These are phyloP conservation scores for Eragrostis curvula DNA, from an alignment of 176 grass and related monocot species.

Conservation along the genomic window DNA sequence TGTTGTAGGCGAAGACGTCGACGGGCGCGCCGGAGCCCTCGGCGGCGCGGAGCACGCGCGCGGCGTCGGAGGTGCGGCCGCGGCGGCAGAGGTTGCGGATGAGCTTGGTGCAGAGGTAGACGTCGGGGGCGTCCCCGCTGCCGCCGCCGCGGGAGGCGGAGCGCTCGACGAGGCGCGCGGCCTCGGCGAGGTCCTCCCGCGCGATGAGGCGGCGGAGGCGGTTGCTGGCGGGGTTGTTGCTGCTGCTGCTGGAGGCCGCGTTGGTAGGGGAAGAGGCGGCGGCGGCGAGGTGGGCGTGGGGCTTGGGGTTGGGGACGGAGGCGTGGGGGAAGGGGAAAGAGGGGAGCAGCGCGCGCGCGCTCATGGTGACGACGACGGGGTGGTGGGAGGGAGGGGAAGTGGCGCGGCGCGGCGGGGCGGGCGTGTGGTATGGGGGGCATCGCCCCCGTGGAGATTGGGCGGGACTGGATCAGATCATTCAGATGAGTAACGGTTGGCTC, in stretches of 20 bases:
- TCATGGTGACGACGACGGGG: slow-evolving; percentile 39
- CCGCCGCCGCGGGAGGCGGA: slow-evolving; percentile 44
- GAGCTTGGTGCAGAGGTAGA: slow-evolving; percentile 71
- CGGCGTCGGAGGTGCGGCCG: slow-evolving; percentile 58
- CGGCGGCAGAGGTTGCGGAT: slow-evolving; percentile 69
- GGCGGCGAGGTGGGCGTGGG: slow-evolving; percentile 26
- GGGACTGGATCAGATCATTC: slow-evolving; percentile 52
- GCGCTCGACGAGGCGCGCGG: slow-evolving; percentile 50
- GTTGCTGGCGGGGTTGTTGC: slow-evolving; percentile 27
- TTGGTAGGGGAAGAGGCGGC: slow-evolving; percentile 6
- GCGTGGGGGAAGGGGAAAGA: slow-evolving; percentile 42
- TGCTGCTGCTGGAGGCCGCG: slow-evolving; percentile 14
- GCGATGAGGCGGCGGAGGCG: slow-evolving; percentile 62
- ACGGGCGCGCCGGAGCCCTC: slow-evolving; percentile 41
- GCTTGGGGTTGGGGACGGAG: slow-evolving; percentile 20
- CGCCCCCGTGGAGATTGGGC: slow-evolving; percentile 37
- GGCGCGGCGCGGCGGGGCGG: slow-evolving; percentile 30
- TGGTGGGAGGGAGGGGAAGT: not conserved
- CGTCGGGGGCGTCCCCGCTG: slow-evolving; percentile 48
- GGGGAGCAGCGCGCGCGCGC: slow-evolving; percentile 45
- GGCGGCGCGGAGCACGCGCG: slow-evolving; percentile 57
- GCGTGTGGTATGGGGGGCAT: slow-evolving; percentile 41
- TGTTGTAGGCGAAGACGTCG: slow-evolving; percentile 68
- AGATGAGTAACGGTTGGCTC: slow-evolving; percentile 37
- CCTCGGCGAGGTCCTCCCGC: slow-evolving; percentile 55